Percentiles rank a stretch among this genome's conserved stretches.
These are phyloP conservation scores for Podila epicladia DNA, from an alignment of 192 early-diverging fungal genomes.

Conservation along the genomic window DNA sequence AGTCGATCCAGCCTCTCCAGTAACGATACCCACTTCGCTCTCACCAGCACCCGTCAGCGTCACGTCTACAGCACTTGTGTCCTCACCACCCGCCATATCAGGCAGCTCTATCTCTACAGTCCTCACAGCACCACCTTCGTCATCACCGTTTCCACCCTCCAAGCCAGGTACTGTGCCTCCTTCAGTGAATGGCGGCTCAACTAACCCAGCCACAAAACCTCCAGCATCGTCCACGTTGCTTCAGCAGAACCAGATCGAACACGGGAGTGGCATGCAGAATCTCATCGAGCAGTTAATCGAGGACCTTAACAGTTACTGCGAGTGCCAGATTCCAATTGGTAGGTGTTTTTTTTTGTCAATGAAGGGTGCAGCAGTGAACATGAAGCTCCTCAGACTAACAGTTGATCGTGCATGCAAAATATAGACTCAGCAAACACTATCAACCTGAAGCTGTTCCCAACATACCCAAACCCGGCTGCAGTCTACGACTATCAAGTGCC, in stretches of 20 bases:
- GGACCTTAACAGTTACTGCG: slow-evolving; percentile 86
- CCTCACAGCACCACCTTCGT: slow-evolving; percentile 29
- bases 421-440: slow-evolving; percentile 82
- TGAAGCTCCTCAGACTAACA: no score
- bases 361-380: no score
- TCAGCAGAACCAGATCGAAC: slow-evolving; percentile 3
- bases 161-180: background rate
- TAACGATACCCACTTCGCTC: background rate
- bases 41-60: background rate
- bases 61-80: slow-evolving; percentile 8
- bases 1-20: background rate
- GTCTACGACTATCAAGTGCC: slow-evolving; percentile 89
- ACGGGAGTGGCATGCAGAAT: slow-evolving; percentile 66
- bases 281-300: slow-evolving; percentile 87
- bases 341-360: slow-evolving; percentile 7
- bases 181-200: background rate
- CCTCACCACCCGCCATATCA: slow-evolving; percentile 26
- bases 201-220: background rate
- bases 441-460: slow-evolving; percentile 88
- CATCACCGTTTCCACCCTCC: slow-evolving; percentile 16
- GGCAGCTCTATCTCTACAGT: slow-evolving; percentile 11
- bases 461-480: slow-evolving; percentile 74
- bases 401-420: background rate
- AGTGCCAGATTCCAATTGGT: slow-evolving; percentile 91
- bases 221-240: background rate